phyloP scores from a whole-genome alignment of 2,329 filamentous ascomycete genomes.

The Fusarium siculi region DNA sequence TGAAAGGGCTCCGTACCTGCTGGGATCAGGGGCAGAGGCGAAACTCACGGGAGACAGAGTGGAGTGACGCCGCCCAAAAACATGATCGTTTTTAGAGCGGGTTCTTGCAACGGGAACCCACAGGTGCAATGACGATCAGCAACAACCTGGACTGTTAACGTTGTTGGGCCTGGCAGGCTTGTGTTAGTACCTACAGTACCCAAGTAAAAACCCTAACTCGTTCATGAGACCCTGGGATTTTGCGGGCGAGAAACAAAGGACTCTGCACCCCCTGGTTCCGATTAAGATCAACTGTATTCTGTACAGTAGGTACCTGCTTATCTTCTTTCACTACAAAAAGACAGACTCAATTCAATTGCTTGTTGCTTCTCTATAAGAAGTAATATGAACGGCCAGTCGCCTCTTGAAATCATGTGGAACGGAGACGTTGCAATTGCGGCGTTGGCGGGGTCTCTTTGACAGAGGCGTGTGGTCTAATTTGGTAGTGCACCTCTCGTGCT shows the following conservation, averaged over 20 bases:
- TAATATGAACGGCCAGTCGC: constrained; percentile 9
- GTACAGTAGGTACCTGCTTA: neutral
- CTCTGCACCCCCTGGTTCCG: neutral
- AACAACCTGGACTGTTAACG: constrained; percentile 18
- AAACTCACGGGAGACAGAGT: constrained; percentile 23
- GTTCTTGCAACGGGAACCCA: constrained; percentile 35
- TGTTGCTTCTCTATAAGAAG: neutral
- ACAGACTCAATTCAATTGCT: neutral
- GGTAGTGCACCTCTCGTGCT: constrained; percentile 4
- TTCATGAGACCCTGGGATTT: neutral
- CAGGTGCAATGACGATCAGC: constrained; percentile 28
- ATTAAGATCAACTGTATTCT: neutral
- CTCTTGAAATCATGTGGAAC: constrained; percentile 27
- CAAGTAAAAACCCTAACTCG: neutral
- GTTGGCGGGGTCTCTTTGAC: constrained; percentile 19
- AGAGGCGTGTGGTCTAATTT: neutral
- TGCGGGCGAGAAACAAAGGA: constrained; percentile 4
- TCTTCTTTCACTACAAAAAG: neutral
- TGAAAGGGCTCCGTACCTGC: constrained; percentile 8
- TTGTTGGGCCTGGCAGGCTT: neutral
- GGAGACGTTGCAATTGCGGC: constrained; percentile 26
- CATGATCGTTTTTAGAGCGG: constrained; percentile 22
- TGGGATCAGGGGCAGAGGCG: constrained; percentile 35
- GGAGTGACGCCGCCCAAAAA: constrained; percentile 14
- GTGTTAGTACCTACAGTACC: neutral